Evolutionary conservation across 2,329 filamentous ascomycete genomes (phyloP).

Genomic region (Didymella segeticola): DNA sequence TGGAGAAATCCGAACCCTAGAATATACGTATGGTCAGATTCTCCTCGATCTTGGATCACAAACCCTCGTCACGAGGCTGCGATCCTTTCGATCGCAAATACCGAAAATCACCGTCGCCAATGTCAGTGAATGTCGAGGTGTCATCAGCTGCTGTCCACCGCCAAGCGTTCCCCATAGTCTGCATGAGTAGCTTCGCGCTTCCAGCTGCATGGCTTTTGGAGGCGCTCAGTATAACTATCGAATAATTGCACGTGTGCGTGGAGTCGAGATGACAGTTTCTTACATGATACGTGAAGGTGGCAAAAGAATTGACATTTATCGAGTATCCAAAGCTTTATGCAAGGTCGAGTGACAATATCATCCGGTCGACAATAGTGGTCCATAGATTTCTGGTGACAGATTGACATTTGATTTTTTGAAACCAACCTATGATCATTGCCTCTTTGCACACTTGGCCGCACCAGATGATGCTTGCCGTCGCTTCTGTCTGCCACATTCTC

Average conservation of each 20-base stretch:
- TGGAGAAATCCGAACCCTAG: neutral
- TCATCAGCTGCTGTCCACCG: neutral
- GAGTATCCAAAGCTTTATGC: neutral
- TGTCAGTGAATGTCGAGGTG: neutral
- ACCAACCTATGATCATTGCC: no score
- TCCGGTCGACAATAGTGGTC: neutral
- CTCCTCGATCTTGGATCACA: neutral
- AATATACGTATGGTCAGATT: neutral
- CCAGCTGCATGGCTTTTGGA: neutral
- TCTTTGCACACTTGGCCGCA: neutral
- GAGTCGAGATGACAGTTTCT: neutral
- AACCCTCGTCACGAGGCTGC: neutral
- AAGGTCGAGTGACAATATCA: neutral
- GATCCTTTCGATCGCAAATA: neutral
- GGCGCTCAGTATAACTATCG: conserved; percentile 1
- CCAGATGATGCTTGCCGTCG: no score
- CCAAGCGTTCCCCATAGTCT: conserved; percentile 4
- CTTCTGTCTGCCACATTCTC: neutral
- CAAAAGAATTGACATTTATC: neutral
- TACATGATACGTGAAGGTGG: neutral
- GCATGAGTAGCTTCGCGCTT: neutral
- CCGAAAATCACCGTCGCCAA: conserved; percentile 7
- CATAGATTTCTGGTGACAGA: no score
- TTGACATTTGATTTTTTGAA: no score
- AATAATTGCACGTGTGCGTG: neutral